Evolutionary conservation across 1,284 basidiomycete genomes (phyloP).

Genomic region (Polyporus tsugae): DNA sequence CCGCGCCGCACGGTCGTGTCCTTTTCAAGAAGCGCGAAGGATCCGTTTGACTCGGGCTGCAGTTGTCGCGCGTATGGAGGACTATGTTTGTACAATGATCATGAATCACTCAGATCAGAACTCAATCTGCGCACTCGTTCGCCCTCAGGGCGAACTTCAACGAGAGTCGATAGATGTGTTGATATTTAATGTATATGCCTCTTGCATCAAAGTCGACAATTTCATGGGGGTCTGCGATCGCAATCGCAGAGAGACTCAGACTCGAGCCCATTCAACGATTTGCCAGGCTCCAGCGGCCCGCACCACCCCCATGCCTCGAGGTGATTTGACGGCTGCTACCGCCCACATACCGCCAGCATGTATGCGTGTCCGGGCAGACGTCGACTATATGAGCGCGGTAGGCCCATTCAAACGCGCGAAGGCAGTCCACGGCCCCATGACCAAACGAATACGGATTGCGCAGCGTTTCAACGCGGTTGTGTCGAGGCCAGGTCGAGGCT

Average conservation of each 20-base stretch:
- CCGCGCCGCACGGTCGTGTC: slow-evolving; percentile 14
- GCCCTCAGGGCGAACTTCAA: too few species aligned
- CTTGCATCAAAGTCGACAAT: too few species aligned
- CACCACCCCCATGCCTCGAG: neutral
- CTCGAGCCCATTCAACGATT: neutral
- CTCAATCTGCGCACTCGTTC: too few species aligned
- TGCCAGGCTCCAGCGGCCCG: neutral
- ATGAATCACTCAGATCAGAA: too few species aligned
- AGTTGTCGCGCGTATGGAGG: too few species aligned
- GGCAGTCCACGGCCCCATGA: too few species aligned
- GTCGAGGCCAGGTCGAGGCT: too few species aligned
- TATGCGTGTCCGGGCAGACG: neutral
- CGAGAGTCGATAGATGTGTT: too few species aligned
- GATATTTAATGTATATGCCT: too few species aligned
- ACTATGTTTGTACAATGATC: too few species aligned
- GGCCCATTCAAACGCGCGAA: neutral
- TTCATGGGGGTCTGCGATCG: too few species aligned
- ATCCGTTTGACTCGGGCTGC: neutral
- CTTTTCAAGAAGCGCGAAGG: slow-evolving; percentile 24
- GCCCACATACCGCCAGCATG: neutral
- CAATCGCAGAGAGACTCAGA: neutral
- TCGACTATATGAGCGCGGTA: neutral
- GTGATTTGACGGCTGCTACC: neutral
- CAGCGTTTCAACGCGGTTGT: neutral
- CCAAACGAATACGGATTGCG: neutral